Conservation (phyloP, 2,329 filamentous ascomycete genomes). For the Talaromyces sp. region DNA sequence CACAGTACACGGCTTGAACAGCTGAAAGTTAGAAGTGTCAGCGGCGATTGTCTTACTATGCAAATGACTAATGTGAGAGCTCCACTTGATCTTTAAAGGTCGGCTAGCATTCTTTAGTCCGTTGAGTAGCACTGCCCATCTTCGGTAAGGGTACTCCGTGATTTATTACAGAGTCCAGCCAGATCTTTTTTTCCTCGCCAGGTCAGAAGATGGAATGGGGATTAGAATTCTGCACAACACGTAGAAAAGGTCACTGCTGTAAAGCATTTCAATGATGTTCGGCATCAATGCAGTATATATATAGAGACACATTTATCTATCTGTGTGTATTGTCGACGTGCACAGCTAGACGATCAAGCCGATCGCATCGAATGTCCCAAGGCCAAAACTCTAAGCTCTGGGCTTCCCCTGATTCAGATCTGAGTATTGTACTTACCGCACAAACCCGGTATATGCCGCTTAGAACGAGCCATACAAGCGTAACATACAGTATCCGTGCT, state of each 20-base stretch:
- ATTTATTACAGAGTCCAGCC: neutral
- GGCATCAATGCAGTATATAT: too few species aligned
- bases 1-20: neutral
- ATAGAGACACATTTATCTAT: too few species aligned
- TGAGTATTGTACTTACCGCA: neutral
- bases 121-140: neutral
- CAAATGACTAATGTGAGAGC: neutral
- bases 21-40: neutral
- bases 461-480: neutral
- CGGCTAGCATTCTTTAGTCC: neutral
- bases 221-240: too few species aligned
- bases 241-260: too few species aligned
- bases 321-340: neutral
- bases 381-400: neutral
- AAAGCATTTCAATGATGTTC: too few species aligned
- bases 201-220: neutral
- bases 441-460: neutral
- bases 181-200: neutral
- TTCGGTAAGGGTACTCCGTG: neutral
- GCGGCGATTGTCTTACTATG: neutral
- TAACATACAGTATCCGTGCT: neutral
- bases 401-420: constrained; percentile 6
- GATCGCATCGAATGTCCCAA: neutral
- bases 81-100: neutral
- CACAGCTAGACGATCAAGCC: neutral